Evolutionary conservation across 768 basidiomycete genomes (phyloP), one percentile per base, ranked within the genome.

Genomic region (Pholiota microspora): DNA sequence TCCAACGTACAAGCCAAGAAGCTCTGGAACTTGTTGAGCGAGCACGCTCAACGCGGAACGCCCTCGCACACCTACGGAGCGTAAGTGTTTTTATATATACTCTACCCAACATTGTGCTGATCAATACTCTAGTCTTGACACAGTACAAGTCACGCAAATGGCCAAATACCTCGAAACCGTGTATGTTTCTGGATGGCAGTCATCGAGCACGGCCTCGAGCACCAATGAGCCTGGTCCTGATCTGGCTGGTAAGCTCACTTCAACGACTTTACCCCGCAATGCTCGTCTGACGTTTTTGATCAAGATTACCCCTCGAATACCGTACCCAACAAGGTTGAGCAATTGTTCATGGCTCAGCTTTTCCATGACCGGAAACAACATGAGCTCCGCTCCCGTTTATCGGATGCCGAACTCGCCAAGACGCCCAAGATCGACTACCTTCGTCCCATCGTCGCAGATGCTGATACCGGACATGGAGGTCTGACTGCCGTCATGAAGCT

Each of bases 341-440:
- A 98, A 59, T 80, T 98, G 50, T 98, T 98, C 83, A 83, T 89
- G 80, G 96, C 97, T 0, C 97, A 98, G 69, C 85, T 98, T 38
- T 98, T 98, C 86, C 97, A 99, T 69, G 97, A 99, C 75, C 88
- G 96, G 60, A 98, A 97, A 72, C 96, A 98, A 69, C 86, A 84
- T 51, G 90, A 94, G 67, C 82, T 76, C 6, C 89, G 93, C 21
- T 83, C 88, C 0, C 76, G 66, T 58, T 68, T 95, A 76, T 76
- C 86, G 23, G 85, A 89, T 12, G 76, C 79, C 24, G 84, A 93
- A 67, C 85, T 90, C 53, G 78, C 83, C 2, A 76, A 80, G 60
- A 85, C 87, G 0, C 88, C 89, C 0, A 68, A 69, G 54, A 74
- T 96, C 62, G 95, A 98, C 72, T 96, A 96, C 70, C 84, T 97